phyloP scores from a whole-genome alignment of 2,329 filamentous ascomycete species.

The Emmonsiellopsis sp. region DNA sequence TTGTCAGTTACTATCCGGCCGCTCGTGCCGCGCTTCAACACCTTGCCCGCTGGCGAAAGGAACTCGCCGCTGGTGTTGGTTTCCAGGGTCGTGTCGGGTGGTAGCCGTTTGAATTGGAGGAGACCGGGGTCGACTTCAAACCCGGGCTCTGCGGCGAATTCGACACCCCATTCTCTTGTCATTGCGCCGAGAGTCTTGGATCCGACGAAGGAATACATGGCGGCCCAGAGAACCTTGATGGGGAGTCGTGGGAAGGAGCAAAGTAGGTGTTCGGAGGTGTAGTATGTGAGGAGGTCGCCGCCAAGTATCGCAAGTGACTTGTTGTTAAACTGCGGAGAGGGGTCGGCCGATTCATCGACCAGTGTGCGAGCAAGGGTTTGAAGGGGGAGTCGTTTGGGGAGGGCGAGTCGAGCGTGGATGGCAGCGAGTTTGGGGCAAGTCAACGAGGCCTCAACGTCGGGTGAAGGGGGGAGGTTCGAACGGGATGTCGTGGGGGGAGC shows the following conservation, averaged over 20 bases:
- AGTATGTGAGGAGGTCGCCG: constrained; percentile 74
- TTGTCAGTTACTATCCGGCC: constrained; percentile 74
- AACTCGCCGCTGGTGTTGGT: constrained; percentile 34
- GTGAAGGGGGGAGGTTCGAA: constrained; percentile 54
- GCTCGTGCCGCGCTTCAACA: constrained; percentile 61
- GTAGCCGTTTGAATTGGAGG: constrained; percentile 61
- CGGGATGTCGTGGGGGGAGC: constrained; percentile 20
- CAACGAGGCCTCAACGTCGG: constrained; percentile 56
- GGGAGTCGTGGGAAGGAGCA: constrained; percentile 87
- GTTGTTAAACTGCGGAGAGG: constrained; percentile 79
- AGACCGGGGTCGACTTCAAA: constrained; percentile 86
- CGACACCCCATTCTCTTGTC: constrained; percentile 82
- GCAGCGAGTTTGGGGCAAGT: constrained; percentile 83
- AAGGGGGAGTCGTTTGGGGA: constrained; percentile 73
- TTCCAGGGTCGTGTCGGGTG: constrained; percentile 33
- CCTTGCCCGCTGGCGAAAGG: constrained; percentile 34
- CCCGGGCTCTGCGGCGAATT: constrained; percentile 75
- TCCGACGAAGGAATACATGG: constrained; percentile 76
- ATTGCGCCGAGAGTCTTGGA: constrained; percentile 64
- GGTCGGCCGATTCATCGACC: constrained; percentile 76
- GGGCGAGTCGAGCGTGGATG: constrained; percentile 77
- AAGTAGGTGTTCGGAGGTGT: constrained; percentile 78
- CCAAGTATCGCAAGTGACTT: constrained; percentile 72
- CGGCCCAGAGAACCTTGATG: constrained; percentile 75
- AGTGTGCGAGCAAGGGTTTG: constrained; percentile 80